A percentile compares a stretch with the other conserved stretches of the same genome.
Conservation (phyloP, 768 basidiomycete species). For the Psilocybe subaeruginosa region DNA sequence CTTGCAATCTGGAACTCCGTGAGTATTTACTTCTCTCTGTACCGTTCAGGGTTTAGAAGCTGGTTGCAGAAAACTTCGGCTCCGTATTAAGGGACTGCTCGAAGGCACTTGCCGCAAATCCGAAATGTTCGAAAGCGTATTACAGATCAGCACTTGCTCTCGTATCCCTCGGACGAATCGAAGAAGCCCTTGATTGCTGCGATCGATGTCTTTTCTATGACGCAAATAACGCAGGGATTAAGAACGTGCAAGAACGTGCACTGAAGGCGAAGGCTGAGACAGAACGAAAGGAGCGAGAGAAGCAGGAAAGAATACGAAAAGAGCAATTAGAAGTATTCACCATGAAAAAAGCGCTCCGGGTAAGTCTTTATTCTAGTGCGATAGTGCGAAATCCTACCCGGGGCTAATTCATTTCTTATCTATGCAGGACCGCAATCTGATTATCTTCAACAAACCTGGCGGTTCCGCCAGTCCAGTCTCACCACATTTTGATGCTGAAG, state of each 20-base stretch:
- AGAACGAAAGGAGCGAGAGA: conserved; percentile 54
- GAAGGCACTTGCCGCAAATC: conserved; percentile 63
- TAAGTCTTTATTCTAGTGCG: conserved; percentile 34
- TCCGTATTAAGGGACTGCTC: conserved; percentile 87
- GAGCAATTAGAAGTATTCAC: conserved; percentile 55
- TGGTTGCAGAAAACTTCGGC: conserved; percentile 80
- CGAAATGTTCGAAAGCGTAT: conserved; percentile 76
- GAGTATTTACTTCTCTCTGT: conserved; percentile 27
- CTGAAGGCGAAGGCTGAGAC: conserved; percentile 48
- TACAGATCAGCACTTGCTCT: conserved; percentile 86
- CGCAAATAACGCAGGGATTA: conserved; percentile 56
- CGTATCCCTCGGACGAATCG: conserved; percentile 68
- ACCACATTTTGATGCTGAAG: conserved; percentile 71
- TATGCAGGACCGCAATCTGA: conserved; percentile 72
- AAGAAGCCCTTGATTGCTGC: conserved; percentile 87
- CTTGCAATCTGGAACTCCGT: conserved; percentile 91
- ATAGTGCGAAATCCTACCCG: not conserved
- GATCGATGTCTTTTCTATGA: conserved; percentile 66
- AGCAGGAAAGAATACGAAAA: conserved; percentile 47
- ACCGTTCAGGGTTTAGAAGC: conserved; percentile 2
- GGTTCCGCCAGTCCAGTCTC: conserved; percentile 57
- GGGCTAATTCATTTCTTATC: conserved; percentile 5
- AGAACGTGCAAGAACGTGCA: conserved; percentile 49
- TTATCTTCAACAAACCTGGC: conserved; percentile 54
- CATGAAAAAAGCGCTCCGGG: conserved; percentile 66